A percentile compares a stretch with the other conserved stretches of the same genome.
These are phyloP conservation scores for Lipomyces spencermartinsiae DNA, from an alignment of 805 yeast genomes.

Conservation along the genomic window DNA sequence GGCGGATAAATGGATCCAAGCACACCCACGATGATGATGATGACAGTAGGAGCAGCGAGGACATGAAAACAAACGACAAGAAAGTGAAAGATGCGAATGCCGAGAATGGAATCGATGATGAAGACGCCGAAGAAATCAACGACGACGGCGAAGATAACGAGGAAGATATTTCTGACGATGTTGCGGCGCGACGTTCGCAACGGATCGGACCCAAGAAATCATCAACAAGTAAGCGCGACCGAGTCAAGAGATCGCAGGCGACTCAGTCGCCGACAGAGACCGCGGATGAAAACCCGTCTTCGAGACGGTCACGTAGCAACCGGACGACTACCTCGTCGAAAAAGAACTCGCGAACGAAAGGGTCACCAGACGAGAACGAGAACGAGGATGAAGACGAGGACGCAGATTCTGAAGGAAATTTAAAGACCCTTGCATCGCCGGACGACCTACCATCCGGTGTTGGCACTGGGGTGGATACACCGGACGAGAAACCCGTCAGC, in stretches of 20 bases:
- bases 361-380: slow-evolving; percentile 9
- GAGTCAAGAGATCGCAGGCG: slow-evolving; percentile 12
- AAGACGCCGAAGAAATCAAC: slow-evolving; percentile 34
- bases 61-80: background rate
- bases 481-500: slow-evolving; percentile 1
- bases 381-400: slow-evolving; percentile 6
- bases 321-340: background rate
- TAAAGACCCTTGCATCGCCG: slow-evolving; percentile 4
- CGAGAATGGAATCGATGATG: background rate
- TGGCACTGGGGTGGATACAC: background rate
- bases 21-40: background rate
- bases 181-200: background rate
- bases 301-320: slow-evolving; percentile 16
- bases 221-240: slow-evolving; percentile 14
- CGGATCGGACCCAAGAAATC: slow-evolving; percentile 10
- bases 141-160: slow-evolving; percentile 14
- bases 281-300: slow-evolving; percentile 17
- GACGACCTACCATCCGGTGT: background rate
- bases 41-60: slow-evolving; percentile 19
- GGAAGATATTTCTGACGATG: slow-evolving; percentile 3
- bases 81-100: background rate
- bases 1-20: background rate
- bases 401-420: background rate
- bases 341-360: slow-evolving; percentile 11
- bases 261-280: slow-evolving; percentile 30